Evolutionary conservation across 2,329 filamentous ascomycete species (phyloP).

Genomic region (Monilinia vaccinii-corymbosi): DNA sequence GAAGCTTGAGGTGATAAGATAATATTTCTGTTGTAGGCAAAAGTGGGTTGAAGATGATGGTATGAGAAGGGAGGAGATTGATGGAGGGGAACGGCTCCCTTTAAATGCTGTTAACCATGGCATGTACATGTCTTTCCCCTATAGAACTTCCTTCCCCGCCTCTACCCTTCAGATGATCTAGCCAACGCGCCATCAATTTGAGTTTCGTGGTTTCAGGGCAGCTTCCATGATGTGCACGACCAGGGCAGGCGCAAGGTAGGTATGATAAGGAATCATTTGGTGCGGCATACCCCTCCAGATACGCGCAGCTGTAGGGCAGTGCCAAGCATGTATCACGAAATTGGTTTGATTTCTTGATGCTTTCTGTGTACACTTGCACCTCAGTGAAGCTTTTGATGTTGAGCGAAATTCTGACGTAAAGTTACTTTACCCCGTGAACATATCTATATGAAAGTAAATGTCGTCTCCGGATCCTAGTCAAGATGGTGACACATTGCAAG

Average conservation of each 20-base stretch:
- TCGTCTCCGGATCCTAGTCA: neutral
- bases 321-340: neutral
- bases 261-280: conserved; percentile 4
- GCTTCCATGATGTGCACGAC: conserved; percentile 4
- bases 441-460: neutral
- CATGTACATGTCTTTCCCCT: neutral
- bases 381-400: neutral
- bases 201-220: conserved; percentile 3
- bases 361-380: neutral
- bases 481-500: neutral
- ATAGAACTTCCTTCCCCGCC: neutral
- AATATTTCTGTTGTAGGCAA: neutral
- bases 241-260: conserved; percentile 1
- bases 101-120: conserved; percentile 2
- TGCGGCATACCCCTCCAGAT: neutral
- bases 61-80: neutral
- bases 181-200: conserved; percentile 2
- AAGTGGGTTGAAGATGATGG: neutral
- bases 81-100: neutral
- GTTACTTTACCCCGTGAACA: neutral
- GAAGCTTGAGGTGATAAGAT: neutral
- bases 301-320: neutral
- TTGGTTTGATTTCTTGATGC: neutral
- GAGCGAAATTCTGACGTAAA: neutral
- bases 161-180: neutral